A percentile compares a stretch with the other conserved stretches of the same genome.
These are phyloP conservation scores for Pseudotulostoma volvatum DNA, from an alignment of 495 filamentous ascomycete genomes.

Conservation along the genomic window DNA sequence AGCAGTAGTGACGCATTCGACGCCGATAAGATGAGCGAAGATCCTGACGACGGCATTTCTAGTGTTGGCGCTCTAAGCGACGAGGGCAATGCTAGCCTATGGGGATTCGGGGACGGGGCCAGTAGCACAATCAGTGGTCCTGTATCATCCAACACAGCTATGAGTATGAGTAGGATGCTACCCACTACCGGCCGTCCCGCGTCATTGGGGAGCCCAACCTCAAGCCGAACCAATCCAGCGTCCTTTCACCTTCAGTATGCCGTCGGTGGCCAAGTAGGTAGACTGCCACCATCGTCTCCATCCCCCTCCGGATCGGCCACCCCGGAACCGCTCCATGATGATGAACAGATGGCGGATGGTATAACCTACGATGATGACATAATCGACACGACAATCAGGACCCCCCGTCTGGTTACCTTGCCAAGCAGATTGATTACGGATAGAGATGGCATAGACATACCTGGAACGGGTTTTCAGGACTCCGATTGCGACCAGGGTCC, in stretches of 20 bases:
- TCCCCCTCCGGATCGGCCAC: constrained; percentile 24
- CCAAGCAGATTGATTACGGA: too few species aligned
- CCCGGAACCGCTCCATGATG: constrained; percentile 22
- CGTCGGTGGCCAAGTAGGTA: constrained; percentile 18
- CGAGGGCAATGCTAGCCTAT: constrained; percentile 55
- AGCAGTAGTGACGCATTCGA: constrained; percentile 46
- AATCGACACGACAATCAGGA: constrained; percentile 35
- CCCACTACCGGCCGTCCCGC: constrained; percentile 19
- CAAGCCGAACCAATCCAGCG: background rate
- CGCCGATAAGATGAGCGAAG: constrained; percentile 56
- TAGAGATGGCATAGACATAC: too few species aligned
- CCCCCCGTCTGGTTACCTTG: constrained; percentile 18
- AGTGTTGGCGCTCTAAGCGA: constrained; percentile 65
- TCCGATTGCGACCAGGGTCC: too few species aligned
- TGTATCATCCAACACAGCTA: constrained; percentile 25
- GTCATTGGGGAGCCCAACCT: constrained; percentile 20
- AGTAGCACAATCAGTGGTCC: constrained; percentile 61
- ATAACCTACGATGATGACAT: constrained; percentile 39
- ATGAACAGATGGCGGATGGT: constrained; percentile 37
- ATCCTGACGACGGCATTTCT: constrained; percentile 42
- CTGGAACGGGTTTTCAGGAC: too few species aligned
- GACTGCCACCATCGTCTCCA: constrained; percentile 7
- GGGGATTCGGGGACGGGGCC: constrained; percentile 78
- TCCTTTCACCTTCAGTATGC: constrained; percentile 6
- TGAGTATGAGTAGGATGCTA: constrained; percentile 19